These are phyloP conservation scores for Collybia sp. DNA, from an alignment of 768 basidiomycete genomes.

Conservation along the genomic window DNA sequence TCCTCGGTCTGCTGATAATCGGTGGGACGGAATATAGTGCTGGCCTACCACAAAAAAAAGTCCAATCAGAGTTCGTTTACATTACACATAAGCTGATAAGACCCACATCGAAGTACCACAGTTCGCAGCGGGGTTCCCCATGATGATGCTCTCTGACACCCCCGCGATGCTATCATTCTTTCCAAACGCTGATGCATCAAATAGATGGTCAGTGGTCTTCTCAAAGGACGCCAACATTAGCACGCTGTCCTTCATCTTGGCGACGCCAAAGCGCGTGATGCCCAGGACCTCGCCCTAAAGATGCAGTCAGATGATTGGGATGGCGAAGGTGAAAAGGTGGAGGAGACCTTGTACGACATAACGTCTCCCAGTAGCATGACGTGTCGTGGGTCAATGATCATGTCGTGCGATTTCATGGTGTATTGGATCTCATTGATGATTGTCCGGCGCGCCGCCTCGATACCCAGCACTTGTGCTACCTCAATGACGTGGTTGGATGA, in stretches of 20 bases:
- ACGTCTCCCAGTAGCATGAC: conserved; percentile 98
- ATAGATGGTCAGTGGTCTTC: conserved; percentile 98
- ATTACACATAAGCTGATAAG: background rate
- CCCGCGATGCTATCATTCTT: conserved; percentile 95
- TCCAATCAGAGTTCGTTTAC: no score
- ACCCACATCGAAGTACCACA: conserved; percentile 92
- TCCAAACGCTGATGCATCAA: conserved; percentile 94
- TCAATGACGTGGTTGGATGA: conserved; percentile 98
- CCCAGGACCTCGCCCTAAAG: conserved; percentile 91
- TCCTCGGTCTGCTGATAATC: conserved; percentile 41
- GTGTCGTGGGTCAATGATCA: conserved; percentile 98
- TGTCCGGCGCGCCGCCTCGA: conserved; percentile 90
- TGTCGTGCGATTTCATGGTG: conserved; percentile 95
- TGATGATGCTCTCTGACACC: conserved; percentile 99
- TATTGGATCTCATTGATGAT: conserved; percentile 97
- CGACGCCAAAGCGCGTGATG: conserved; percentile 97
- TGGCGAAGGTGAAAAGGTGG: background rate
- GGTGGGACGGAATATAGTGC: conserved; percentile 43
- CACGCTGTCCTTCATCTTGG: conserved; percentile 99
- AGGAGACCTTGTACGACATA: conserved; percentile 89
- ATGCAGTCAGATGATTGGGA: background rate
- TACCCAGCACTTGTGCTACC: conserved; percentile 91
- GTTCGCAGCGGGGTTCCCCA: conserved; percentile 93
- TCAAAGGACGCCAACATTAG: conserved; percentile 99
- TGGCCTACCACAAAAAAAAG: conserved; percentile 30